A percentile compares a stretch with the other conserved stretches of the same genome.
phyloP scores from a whole-genome alignment of 2,329 filamentous ascomycete species.

The Didymella sp. region DNA sequence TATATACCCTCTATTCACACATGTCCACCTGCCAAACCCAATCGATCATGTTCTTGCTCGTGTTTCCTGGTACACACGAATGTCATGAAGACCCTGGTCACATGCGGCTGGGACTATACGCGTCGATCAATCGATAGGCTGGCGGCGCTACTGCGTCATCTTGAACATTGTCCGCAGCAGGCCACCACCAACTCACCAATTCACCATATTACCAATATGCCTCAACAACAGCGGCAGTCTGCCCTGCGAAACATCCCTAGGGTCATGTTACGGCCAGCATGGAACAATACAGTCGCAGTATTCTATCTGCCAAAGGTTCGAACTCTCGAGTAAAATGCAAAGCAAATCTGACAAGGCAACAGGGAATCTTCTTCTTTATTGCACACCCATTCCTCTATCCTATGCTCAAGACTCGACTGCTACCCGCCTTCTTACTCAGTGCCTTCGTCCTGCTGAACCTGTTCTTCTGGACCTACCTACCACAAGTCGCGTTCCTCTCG shows the following conservation, averaged over 20 bases:
- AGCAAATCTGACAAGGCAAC: conserved; percentile 27
- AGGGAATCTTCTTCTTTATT: conserved; percentile 83
- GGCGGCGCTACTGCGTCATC: conserved; percentile 14
- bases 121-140: conserved; percentile 2
- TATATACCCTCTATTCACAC: conserved; percentile 12
- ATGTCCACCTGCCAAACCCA: background rate
- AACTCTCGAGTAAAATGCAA: background rate
- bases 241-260: conserved; percentile 31
- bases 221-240: conserved; percentile 45
- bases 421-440: conserved; percentile 84
- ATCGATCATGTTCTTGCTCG: background rate
- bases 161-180: background rate
- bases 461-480: conserved; percentile 87
- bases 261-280: conserved; percentile 40
- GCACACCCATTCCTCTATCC: conserved; percentile 82
- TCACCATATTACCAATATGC: conserved; percentile 28
- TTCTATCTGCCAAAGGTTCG: conserved; percentile 44
- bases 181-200: background rate
- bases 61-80: background rate
- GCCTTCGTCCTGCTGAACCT: conserved; percentile 82
- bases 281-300: conserved; percentile 35
- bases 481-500: conserved; percentile 85
- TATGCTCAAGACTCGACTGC: conserved; percentile 75
- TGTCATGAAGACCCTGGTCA: background rate
- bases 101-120: background rate